phyloP scores from a whole-genome alignment of 495 filamentous ascomycete genomes.

The Chaetomidium leptoderma region DNA sequence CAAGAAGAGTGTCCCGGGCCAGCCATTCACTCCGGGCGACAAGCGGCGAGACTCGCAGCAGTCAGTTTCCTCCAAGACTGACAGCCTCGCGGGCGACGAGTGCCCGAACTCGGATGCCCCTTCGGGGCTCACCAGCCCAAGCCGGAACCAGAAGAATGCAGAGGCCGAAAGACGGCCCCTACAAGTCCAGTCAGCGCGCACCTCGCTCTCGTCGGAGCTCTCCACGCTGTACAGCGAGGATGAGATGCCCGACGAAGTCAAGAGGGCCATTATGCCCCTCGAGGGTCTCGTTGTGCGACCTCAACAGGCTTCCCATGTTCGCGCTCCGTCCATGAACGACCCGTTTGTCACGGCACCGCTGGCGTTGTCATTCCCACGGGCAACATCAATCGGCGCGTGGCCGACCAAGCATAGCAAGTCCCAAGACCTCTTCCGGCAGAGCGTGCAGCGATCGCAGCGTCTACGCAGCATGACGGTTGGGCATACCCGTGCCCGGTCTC shows the following conservation, averaged over 20 bases:
- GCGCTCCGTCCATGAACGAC: slow-evolving; percentile 13
- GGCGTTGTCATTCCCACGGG: background rate
- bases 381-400: slow-evolving; percentile 8
- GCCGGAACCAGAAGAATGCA: slow-evolving; percentile 21
- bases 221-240: slow-evolving; percentile 46
- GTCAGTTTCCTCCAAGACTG: slow-evolving; percentile 35
- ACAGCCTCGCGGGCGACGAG: slow-evolving; percentile 30
- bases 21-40: slow-evolving; percentile 9
- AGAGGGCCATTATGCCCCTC: slow-evolving; percentile 14
- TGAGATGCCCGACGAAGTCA: slow-evolving; percentile 30
- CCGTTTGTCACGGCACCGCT: slow-evolving; percentile 13
- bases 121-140: slow-evolving; percentile 26
- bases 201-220: slow-evolving; percentile 38
- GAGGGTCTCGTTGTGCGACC: slow-evolving; percentile 15
- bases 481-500: slow-evolving; percentile 2
- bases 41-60: slow-evolving; percentile 31
- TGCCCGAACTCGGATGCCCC: slow-evolving; percentile 13
- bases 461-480: slow-evolving; percentile 13
- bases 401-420: slow-evolving; percentile 3
- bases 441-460: slow-evolving; percentile 13
- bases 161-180: slow-evolving; percentile 9
- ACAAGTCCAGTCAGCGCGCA: slow-evolving; percentile 28
- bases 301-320: slow-evolving; percentile 12
- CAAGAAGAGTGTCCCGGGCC: slow-evolving; percentile 1
- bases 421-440: slow-evolving; percentile 18